phyloP scores from a whole-genome alignment of 208 protist species.

The Crithidia fasciculata region DNA sequence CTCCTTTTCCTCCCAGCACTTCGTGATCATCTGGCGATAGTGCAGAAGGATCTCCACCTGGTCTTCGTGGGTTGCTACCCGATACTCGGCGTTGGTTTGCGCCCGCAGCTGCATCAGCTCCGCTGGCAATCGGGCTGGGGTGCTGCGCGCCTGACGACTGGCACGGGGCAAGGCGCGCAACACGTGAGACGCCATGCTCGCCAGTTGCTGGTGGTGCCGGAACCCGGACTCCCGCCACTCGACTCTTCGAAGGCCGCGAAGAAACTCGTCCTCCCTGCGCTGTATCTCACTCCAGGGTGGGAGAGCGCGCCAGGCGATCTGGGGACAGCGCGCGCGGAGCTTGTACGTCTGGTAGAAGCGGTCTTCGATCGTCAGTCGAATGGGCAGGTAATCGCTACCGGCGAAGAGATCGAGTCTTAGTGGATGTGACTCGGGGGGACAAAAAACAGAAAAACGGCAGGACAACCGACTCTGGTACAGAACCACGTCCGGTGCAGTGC shows the following conservation, averaged over 20 bases:
- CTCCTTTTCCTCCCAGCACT: no score
- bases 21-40: no score
- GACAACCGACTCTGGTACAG: background rate
- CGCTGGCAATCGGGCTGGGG: background rate
- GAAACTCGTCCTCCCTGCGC: background rate
- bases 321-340: background rate
- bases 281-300: background rate
- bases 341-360: background rate
- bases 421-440: background rate
- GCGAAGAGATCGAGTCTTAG: background rate
- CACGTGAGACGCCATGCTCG: background rate
- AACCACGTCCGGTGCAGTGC: slow-evolving; percentile 1
- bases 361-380: background rate
- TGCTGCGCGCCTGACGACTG: background rate
- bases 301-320: background rate
- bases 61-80: no score
- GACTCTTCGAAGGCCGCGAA: background rate
- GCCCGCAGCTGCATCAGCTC: background rate
- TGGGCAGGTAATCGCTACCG: background rate
- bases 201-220: background rate
- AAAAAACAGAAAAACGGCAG: background rate
- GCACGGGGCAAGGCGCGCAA: background rate
- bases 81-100: no score
- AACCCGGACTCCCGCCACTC: background rate
- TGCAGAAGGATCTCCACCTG: no score